Conservation (phyloP, 352 stramenopile species). For the Bremia lactucae region DNA sequence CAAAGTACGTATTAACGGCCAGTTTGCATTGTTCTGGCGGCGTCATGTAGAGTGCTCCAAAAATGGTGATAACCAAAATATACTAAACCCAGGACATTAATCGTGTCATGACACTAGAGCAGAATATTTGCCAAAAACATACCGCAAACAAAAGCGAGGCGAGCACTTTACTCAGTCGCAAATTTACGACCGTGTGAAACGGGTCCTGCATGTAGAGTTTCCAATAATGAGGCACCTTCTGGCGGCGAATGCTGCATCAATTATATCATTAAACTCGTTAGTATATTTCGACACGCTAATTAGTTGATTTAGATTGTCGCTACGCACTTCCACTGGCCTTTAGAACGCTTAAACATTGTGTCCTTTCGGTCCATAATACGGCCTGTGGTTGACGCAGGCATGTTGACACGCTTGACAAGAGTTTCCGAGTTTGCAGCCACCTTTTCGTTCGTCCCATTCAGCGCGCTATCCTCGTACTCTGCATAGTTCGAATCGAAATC, state of each 20-base stretch:
- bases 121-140: slow-evolving; percentile 6
- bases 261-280: slow-evolving; percentile 3
- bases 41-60: slow-evolving; percentile 65
- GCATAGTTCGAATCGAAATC: slow-evolving; percentile 37
- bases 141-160: slow-evolving; percentile 21
- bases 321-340: slow-evolving; percentile 69
- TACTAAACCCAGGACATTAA: slow-evolving; percentile 34
- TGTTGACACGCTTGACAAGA: slow-evolving; percentile 14
- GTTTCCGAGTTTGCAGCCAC: slow-evolving; percentile 11
- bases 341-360: slow-evolving; percentile 49
- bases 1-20: slow-evolving; percentile 50
- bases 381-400: slow-evolving; percentile 25
- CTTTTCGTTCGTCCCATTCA: slow-evolving; percentile 5
- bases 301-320: neutral
- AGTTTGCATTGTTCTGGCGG: slow-evolving; percentile 58
- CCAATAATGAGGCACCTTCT: slow-evolving; percentile 74
- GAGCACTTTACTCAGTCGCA: slow-evolving; percentile 72
- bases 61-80: slow-evolving; percentile 49
- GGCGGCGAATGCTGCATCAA: slow-evolving; percentile 49
- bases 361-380: slow-evolving; percentile 72
- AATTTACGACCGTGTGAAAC: slow-evolving; percentile 77
- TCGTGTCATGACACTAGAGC: slow-evolving; percentile 1
- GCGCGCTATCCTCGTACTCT: slow-evolving; percentile 29
- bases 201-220: slow-evolving; percentile 76
- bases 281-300: neutral